phyloP scores from a whole-genome alignment of 345 rosid genomes.

The Bretschneidera sinensis region DNA sequence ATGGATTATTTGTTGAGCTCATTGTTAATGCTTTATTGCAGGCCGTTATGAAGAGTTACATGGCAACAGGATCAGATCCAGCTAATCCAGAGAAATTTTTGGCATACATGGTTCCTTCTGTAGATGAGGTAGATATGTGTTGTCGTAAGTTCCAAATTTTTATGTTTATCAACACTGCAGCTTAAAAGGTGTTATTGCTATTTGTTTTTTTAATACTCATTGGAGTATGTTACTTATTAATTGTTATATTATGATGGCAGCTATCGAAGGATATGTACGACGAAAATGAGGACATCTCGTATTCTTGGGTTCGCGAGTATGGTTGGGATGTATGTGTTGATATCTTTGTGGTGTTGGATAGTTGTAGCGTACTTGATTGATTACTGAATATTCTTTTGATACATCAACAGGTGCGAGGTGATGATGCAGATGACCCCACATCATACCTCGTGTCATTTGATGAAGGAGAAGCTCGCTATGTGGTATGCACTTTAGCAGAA shows the following conservation, averaged over 20 bases:
- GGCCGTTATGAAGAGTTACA: conserved; percentile 94
- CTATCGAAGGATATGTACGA: conserved; percentile 71
- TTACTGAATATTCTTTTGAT: conserved; percentile 8
- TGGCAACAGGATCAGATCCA: conserved; percentile 62
- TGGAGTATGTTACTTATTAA: conserved; percentile 1
- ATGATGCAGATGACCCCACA: conserved; percentile 64
- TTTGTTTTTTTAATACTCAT: neutral
- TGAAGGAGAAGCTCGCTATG: conserved; percentile 67
- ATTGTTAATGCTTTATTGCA: conserved; percentile 25
- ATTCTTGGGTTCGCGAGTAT: conserved; percentile 92
- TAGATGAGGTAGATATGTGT: conserved; percentile 61
- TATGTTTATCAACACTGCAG: neutral
- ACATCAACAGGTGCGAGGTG: conserved; percentile 55
- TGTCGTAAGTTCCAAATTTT: neutral
- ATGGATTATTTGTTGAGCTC: conserved; percentile 7
- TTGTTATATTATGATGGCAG: conserved; percentile 40
- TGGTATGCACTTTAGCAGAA: conserved; percentile 42
- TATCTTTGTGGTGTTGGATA: neutral
- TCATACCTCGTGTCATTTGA: conserved; percentile 81
- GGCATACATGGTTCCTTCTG: conserved; percentile 86
- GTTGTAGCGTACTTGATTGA: neutral
- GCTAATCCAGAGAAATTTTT: conserved; percentile 74
- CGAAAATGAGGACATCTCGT: conserved; percentile 69
- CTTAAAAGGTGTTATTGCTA: neutral
- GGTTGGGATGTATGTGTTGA: conserved; percentile 79